Evolutionary conservation across 2,329 filamentous ascomycete genomes (phyloP), one percentile per base, ranked within the genome.

Genomic region (Didymella pinodella): DNA sequence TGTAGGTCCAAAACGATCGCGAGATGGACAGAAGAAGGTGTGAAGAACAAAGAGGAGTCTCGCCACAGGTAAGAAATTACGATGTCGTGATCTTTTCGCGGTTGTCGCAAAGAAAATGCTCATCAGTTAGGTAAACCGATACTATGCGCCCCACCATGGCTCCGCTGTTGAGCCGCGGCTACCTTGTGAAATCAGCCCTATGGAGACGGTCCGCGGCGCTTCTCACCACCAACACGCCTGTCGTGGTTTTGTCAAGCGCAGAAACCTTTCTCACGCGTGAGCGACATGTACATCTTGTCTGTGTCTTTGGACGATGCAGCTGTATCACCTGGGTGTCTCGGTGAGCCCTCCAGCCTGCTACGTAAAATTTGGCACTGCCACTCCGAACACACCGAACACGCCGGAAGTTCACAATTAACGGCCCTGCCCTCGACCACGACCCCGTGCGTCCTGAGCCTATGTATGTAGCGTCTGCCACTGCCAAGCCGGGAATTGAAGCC

Each of bases 41-140:
- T 16, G 46, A 47, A 41, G 25, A 47, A 51, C 41, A 54, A 54
- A 44, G 32, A n/a, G 26, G 43, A 46, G 18, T 48, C 50, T 59
- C 50, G 56, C 56, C 56, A 54, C 56, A 50, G 40, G 34, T 14
- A 40, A n/a, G 38, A 7, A 54, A 54, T 43, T 49, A 54, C 29
- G 46, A 54, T 59, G 56, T 59, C 50, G 56, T 59, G 56, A 54
- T 54, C 46, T 54, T 59, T 59, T 51, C 28, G 26, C 34, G 47
- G 34, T 32, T 59, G 56, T 59, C 46, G 56, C 56, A 59, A 59
- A 58, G 56, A 58, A 58, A 58, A 49, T 58, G 56, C 56, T 58
- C 56, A 16, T 40, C 25, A 41, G 26, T 58, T 58, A 54, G 56
- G 49, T 58, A 54, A 58, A 54, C 56, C 56, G 56, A 41, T 14